These are phyloP conservation scores for Dendrobium officinale DNA, from an alignment of 106 monocot species.

Conservation along the genomic window DNA sequence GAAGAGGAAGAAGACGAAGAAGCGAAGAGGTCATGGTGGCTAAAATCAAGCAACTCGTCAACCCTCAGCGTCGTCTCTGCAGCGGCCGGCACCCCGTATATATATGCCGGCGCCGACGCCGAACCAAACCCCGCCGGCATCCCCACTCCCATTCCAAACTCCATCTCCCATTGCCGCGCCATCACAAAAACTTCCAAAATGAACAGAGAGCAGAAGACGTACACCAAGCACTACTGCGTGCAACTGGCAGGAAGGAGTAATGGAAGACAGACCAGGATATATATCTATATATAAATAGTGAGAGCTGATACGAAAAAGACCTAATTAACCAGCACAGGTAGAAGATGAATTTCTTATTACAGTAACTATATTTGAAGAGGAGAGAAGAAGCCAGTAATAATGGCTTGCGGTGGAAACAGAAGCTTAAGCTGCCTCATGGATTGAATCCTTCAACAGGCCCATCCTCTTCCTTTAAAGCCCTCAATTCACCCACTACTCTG, in stretches of 20 bases:
- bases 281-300: constrained; percentile 7
- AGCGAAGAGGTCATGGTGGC: constrained; percentile 39
- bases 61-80: constrained; percentile 35
- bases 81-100: constrained; percentile 36
- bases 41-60: constrained; percentile 72
- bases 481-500: too few species aligned
- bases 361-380: neutral
- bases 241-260: neutral
- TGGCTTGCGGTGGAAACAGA: neutral
- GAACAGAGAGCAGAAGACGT: neutral
- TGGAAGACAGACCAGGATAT: neutral
- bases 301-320: neutral
- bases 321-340: neutral
- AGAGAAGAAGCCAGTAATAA: neutral
- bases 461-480: too few species aligned
- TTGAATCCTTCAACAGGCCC: too few species aligned
- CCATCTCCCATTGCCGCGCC: constrained; percentile 45
- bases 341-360: neutral
- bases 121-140: neutral
- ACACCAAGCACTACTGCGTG: too few species aligned
- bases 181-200: neutral
- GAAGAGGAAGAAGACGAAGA: constrained; percentile 10
- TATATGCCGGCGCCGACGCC: constrained; percentile 13
- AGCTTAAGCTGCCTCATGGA: too few species aligned
- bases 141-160: constrained; percentile 23